Conservation (phyloP, 2,329 filamentous ascomycete species). For the Camillea tinctor region DNA sequence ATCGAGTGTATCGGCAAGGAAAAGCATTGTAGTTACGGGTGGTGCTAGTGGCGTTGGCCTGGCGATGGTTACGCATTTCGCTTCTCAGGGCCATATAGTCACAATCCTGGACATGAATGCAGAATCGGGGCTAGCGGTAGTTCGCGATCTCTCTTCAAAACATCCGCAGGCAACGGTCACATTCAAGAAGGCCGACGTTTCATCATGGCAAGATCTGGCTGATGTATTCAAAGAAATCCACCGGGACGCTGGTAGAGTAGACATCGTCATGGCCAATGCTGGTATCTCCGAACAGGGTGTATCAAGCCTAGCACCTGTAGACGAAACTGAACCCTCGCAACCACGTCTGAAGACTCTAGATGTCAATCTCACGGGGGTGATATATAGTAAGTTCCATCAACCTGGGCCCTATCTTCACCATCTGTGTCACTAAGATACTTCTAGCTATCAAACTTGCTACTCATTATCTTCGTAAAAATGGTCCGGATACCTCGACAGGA, state of each 20-base stretch:
- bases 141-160: conserved; percentile 25
- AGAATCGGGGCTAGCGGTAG: conserved; percentile 23
- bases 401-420: neutral
- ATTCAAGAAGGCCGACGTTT: conserved; percentile 38
- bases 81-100: conserved; percentile 32
- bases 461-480: conserved; percentile 50
- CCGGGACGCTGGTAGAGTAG: conserved; percentile 35
- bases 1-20: conserved; percentile 5
- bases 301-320: conserved; percentile 27
- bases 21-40: conserved; percentile 35
- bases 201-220: conserved; percentile 38
- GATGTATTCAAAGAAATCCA: conserved; percentile 35
- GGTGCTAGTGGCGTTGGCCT: conserved; percentile 38
- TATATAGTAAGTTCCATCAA: conserved; percentile 43
- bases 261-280: conserved; percentile 50
- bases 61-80: conserved; percentile 36
- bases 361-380: conserved; percentile 38
- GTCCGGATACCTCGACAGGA: conserved; percentile 20
- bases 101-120: conserved; percentile 36
- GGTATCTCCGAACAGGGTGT: conserved; percentile 44
- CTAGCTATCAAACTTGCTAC: conserved; percentile 48
- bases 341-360: conserved; percentile 29
- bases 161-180: conserved; percentile 23
- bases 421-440: neutral
- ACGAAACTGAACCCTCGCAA: conserved; percentile 22